Evolutionary conservation across 768 basidiomycete species (phyloP).

Genomic region (Podaxis carcinomalis): DNA sequence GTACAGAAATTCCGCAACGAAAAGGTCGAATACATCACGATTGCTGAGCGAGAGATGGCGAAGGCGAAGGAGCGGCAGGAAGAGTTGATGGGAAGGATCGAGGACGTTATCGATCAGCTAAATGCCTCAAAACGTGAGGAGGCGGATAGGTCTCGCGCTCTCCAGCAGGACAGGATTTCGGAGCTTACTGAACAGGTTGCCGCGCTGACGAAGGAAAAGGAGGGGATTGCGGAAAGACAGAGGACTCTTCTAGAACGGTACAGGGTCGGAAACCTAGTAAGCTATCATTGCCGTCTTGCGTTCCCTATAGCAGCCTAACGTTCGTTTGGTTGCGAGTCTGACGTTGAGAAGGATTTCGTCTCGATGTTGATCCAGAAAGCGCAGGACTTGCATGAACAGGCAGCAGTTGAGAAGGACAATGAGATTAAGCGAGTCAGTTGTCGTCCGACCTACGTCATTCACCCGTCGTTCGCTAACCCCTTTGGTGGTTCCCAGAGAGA

Average conservation of each 20-base stretch:
- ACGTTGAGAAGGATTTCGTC: conserved; percentile 47
- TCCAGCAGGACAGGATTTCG: conserved; percentile 11
- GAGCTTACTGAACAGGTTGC: conserved; percentile 15
- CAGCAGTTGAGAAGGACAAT: conserved; percentile 49
- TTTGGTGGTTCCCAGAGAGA: conserved; percentile 35
- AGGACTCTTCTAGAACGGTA: conserved; percentile 36
- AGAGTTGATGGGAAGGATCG: conserved; percentile 14
- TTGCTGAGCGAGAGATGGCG: conserved; percentile 12
- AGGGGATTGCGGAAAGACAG: conserved; percentile 20
- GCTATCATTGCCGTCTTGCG: background rate
- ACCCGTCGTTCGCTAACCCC: conserved; percentile 4
- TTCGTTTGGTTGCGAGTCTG: conserved; percentile 28
- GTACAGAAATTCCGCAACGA: background rate
- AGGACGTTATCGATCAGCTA: conserved; percentile 6
- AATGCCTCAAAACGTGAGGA: background rate
- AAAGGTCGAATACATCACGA: conserved; percentile 19
- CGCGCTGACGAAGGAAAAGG: conserved; percentile 21
- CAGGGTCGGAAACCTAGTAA: conserved; percentile 41
- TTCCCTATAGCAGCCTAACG: background rate
- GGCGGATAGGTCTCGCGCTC: background rate
- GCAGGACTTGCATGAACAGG: conserved; percentile 46
- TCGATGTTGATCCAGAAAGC: conserved; percentile 39
- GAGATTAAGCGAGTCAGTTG: conserved; percentile 45
- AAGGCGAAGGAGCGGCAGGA: conserved; percentile 10
- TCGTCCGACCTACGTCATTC: conserved; percentile 11